Evolutionary conservation across 148 eudicot species (phyloP), one percentile per base, ranked within the genome.

Genomic region (Salicornia ramosissima): DNA sequence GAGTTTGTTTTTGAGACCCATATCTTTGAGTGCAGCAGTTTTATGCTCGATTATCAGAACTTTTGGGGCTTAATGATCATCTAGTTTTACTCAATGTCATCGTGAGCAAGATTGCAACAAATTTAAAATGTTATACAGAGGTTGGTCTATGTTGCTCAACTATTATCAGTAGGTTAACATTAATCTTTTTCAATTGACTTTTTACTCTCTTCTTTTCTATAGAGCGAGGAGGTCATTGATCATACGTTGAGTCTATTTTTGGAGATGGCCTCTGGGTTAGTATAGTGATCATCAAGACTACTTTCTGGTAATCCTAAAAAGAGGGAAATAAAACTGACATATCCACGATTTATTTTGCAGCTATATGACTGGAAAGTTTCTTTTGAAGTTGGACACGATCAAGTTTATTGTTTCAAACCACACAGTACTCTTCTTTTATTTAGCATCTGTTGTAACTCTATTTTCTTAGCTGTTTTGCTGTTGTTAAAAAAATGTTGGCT

Each of bases 201-300:
- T 54, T 74, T 68, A 57, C 21, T 52, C 40, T 64, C 25, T 64
- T 57, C 26, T 50, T 67, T 25, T 66, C 51, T 83, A 75, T 85
- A 91, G 97, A 78, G 89, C 74, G 96, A 89, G 74, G 96, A 89
- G 64, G 92, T 91, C 68, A 87, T 91, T 79, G 91, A 83, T 58
- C 96, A 87, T 63, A 87, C 92, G 28, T 78, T 91, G 68, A 89
- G 86, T 76, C 77, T 91, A 71, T 91, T 91, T 75, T 83, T 80
- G 73, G 97, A 91, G 80, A 78, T 91, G 83, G 97, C 97, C 61
- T 80, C 97, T 56, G 97, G 97, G 97, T 91, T 72, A 83, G 88
- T 85, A 46, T 31, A 47, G 21, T 55, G 36, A 51, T 33, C n/a
- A 19, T 36, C 64, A 30, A 46, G 56, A 43, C 65, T 59, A 34